phyloP scores from a whole-genome alignment of 345 rosid genomes.

The Dipteronia dyeriana region DNA sequence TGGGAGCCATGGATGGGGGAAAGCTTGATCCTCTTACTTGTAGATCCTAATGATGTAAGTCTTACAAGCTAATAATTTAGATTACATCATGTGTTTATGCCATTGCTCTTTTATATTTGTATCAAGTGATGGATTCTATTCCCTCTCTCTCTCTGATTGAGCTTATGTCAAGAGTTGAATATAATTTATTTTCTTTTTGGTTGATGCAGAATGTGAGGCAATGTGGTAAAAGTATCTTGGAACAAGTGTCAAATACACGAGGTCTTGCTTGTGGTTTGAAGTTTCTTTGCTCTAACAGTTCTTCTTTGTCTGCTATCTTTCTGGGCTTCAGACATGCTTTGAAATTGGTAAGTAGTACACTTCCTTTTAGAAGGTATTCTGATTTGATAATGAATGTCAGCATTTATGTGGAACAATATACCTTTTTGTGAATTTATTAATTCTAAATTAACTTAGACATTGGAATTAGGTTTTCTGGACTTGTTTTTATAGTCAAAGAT shows the following conservation, averaged over 20 bases:
- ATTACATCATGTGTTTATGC: not conserved
- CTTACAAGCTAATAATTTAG: not conserved
- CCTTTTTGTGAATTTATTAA: not conserved
- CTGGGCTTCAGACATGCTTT: slow-evolving; percentile 79
- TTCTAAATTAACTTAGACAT: not conserved
- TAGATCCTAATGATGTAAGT: slow-evolving; percentile 93
- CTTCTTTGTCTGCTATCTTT: slow-evolving; percentile 59
- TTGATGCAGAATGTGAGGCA: slow-evolving; percentile 78
- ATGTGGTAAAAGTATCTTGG: slow-evolving; percentile 81
- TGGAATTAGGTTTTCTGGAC: not conserved
- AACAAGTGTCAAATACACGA: slow-evolving; percentile 75
- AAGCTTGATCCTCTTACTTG: slow-evolving; percentile 77
- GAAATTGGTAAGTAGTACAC: slow-evolving; percentile 58
- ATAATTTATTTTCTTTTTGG: slow-evolving; percentile 24
- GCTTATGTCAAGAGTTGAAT: slow-evolving; percentile 11
- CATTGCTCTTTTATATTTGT: not conserved
- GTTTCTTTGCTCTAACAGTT: slow-evolving; percentile 70
- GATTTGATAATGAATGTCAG: slow-evolving; percentile 7
- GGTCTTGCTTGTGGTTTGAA: slow-evolving; percentile 85
- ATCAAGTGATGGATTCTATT: slow-evolving; percentile 9
- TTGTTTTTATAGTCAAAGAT: not conserved
- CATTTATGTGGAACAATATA: not conserved
- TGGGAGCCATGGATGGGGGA: slow-evolving; percentile 94
- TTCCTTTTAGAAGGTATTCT: slow-evolving; percentile 20
- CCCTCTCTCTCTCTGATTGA: not conserved